A percentile compares a stretch with the other conserved stretches of the same genome.
Conservation (phyloP, 192 early-diverging fungal genomes). For the Linnemannia schmuckeri region DNA sequence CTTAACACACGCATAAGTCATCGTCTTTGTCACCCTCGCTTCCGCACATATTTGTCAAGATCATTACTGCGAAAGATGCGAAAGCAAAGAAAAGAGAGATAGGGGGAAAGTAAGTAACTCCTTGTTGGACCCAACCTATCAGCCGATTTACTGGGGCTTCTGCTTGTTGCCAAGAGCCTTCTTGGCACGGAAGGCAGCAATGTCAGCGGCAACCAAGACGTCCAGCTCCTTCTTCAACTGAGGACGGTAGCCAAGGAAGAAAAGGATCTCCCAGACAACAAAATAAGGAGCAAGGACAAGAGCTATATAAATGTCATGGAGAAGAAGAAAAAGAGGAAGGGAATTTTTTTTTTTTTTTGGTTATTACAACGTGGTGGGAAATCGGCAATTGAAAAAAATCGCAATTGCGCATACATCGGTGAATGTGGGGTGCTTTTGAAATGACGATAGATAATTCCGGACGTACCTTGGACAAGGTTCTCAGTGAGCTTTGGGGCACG, state of each 20-base stretch:
- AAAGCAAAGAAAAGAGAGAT: neutral
- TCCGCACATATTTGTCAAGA: too few relatives aligned
- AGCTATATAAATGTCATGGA: conserved; percentile 60
- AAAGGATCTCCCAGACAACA: conserved; percentile 90
- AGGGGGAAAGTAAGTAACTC: neutral
- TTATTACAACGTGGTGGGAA: neutral
- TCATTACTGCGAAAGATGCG: neutral
- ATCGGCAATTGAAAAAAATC: neutral
- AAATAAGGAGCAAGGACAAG: conserved; percentile 95
- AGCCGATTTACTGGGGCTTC: conserved; percentile 13
- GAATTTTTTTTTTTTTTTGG: too few relatives aligned
- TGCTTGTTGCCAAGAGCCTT: conserved; percentile 28
- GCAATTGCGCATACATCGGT: neutral
- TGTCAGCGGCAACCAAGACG: conserved; percentile 64
- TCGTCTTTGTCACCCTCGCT: too few relatives aligned
- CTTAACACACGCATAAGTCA: too few relatives aligned
- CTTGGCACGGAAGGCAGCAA: conserved; percentile 65
- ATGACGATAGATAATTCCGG: neutral
- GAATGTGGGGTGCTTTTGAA: too few relatives aligned
- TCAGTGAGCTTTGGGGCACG: conserved; percentile 90
- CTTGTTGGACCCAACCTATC: neutral
- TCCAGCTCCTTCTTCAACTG: conserved; percentile 73
- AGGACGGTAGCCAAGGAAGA: conserved; percentile 85
- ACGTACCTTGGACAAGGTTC: conserved; percentile 84
- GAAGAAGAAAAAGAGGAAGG: conserved; percentile 21